Evolutionary conservation across 2,329 filamentous ascomycete genomes (phyloP), one percentile per base, ranked within the genome.

Genomic region (Zasmidium citrigriseum): DNA sequence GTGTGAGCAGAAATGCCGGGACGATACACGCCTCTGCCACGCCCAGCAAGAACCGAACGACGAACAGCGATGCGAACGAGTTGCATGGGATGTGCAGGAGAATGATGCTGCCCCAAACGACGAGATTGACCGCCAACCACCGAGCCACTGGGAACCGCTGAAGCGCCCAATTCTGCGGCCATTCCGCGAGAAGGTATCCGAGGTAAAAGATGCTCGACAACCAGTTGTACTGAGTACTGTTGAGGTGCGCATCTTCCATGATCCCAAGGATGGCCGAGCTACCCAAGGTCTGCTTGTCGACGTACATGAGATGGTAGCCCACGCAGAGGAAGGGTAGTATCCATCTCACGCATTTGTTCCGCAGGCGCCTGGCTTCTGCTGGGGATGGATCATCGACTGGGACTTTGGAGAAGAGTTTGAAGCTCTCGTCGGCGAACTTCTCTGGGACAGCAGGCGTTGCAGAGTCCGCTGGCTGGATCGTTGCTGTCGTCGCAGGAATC

Each of bases 221-320:
- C 67, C 67, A 71, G 21, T 70, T 70, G 29, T 76, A 76, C 38
- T 59, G 54, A 2, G n/a, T 54, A 38, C 49, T 57, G 46, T 51
- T 61, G 54, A 64, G 49, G 23, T 65, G 58, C 0, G 69, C 68
- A 56, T 73, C 70, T 21, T 70, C 60, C 64, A 72, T 68, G 21
- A 73, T 71, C 0, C 71, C 71, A 1, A 73, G 58, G 23, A 73
- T 70, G 2, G 70, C 63, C 18, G 69, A 70, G 49, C 61, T 60
- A 61, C 61, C 61, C 16, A 63, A 34, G 5, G 58, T 61, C 51
- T 63, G 61, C 51, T 63, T 63, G 54, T 63, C 61, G 41, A 63
- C 58, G 47, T 61, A 63, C 58, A 63, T 63, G 46, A 61, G 44
- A 34, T 63, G 61, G 52, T 63, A 63, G n/a, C 58, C 61, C 7